phyloP scores from a whole-genome alignment of 108 stramenopile species.

The Fragilariopsis cylindrus region DNA sequence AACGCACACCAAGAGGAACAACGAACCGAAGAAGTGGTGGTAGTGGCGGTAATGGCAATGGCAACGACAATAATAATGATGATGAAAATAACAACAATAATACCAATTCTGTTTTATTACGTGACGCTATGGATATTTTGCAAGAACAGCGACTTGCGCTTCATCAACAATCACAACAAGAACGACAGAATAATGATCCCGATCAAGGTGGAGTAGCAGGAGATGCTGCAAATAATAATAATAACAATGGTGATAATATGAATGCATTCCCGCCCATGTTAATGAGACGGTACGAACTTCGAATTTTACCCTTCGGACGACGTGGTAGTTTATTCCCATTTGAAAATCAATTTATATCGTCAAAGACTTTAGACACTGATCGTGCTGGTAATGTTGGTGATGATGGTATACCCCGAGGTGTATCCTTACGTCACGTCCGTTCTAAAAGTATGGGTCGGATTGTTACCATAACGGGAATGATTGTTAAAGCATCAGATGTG shows the following conservation, averaged over 20 bases:
- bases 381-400: background rate
- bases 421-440: slow-evolving; percentile 81
- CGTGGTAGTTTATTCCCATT: slow-evolving; percentile 66
- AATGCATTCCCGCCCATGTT: slow-evolving; percentile 75
- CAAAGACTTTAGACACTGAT: background rate
- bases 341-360: slow-evolving; percentile 39
- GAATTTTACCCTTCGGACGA: slow-evolving; percentile 70
- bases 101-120: slow-evolving; percentile 16
- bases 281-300: slow-evolving; percentile 83
- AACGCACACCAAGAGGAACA: slow-evolving; percentile 21
- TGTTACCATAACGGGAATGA: slow-evolving; percentile 91
- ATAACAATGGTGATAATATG: slow-evolving; percentile 34
- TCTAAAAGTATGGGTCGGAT: slow-evolving; percentile 86
- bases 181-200: slow-evolving; percentile 35
- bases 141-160: slow-evolving; percentile 73
- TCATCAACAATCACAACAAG: slow-evolving; percentile 50
- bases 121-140: slow-evolving; percentile 81
- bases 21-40: background rate
- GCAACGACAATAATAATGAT: background rate
- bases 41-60: background rate
- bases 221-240: slow-evolving; percentile 36
- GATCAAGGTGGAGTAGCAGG: slow-evolving; percentile 59
- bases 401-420: slow-evolving; percentile 21
- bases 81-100: background rate
- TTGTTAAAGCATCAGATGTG: slow-evolving; percentile 94